A percentile compares a stretch with the other conserved stretches of the same genome.
Conservation (phyloP, 2,329 filamentous ascomycete genomes). For the Beauveria sp. region DNA sequence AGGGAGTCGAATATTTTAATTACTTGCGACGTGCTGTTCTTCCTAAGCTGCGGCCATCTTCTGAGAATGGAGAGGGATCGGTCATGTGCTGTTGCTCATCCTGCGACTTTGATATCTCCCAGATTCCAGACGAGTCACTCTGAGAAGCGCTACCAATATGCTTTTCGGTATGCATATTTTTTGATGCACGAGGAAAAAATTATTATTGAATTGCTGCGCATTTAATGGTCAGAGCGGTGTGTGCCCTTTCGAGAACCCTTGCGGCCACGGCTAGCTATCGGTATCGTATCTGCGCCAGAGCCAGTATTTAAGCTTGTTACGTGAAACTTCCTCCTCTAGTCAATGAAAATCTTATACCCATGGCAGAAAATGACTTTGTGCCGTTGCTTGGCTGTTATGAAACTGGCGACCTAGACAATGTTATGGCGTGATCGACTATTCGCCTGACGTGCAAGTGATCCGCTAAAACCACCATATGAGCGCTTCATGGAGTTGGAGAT, state of each 20-base stretch:
- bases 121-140: background rate
- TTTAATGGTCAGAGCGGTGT: background rate
- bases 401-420: background rate
- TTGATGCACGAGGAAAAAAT: too few species aligned
- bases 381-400: background rate
- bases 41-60: background rate
- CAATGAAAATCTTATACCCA: background rate
- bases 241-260: background rate
- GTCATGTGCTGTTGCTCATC: background rate
- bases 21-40: background rate
- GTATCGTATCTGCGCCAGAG: background rate
- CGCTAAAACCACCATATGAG: background rate
- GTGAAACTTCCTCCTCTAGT: background rate
- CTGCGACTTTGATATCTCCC: background rate
- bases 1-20: background rate
- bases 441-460: background rate
- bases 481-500: too few species aligned
- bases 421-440: background rate
- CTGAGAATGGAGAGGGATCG: background rate
- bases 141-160: background rate
- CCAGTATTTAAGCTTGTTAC: background rate
- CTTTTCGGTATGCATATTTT: background rate
- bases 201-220: background rate
- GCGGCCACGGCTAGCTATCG: background rate
- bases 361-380: background rate